Percentiles rank a stretch among this genome's conserved stretches.
phyloP scores from a whole-genome alignment of 768 basidiomycete species.

The Symmetrospora coprosmae region DNA sequence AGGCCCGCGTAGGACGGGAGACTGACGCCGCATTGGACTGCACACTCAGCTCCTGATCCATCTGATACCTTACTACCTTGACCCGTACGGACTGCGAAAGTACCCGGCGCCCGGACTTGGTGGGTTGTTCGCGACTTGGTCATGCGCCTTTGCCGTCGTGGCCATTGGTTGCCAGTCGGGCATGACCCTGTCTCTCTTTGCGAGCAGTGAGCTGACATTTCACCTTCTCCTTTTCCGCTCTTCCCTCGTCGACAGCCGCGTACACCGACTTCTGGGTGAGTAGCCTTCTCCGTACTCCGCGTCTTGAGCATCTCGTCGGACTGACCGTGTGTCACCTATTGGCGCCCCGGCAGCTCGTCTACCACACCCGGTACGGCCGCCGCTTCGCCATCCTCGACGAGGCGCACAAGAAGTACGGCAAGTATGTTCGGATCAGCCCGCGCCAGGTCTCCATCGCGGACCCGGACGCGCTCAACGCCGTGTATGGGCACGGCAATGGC shows the following conservation, averaged over 20 bases:
- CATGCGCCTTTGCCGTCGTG: too few relatives aligned
- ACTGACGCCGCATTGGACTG: too few relatives aligned
- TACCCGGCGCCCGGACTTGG: conserved; percentile 61
- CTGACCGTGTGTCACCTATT: too few relatives aligned
- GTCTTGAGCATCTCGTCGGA: too few relatives aligned
- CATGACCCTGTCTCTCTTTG: too few relatives aligned
- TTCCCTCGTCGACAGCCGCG: too few relatives aligned
- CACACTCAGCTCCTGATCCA: conserved; percentile 33
- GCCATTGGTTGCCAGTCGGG: too few relatives aligned
- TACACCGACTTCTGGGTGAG: too few relatives aligned
- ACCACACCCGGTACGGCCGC: conserved; percentile 52
- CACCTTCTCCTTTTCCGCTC: too few relatives aligned
- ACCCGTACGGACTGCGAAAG: conserved; percentile 47
- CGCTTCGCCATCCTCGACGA: conserved; percentile 61
- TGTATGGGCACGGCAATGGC: conserved; percentile 77
- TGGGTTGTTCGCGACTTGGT: conserved; percentile 57
- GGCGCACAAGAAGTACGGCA: conserved; percentile 61
- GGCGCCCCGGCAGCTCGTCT: conserved; percentile 42
- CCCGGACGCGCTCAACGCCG: conserved; percentile 56
- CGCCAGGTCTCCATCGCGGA: conserved; percentile 64
- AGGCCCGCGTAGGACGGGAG: too few relatives aligned
- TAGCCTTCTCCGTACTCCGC: too few relatives aligned
- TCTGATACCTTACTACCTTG: conserved; percentile 45
- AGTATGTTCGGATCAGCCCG: conserved; percentile 41
- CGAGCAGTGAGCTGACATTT: too few relatives aligned